Percentiles rank a stretch among this genome's conserved stretches.
Conservation (phyloP, 1,139 yeast species). For the Yarrowia galli region DNA sequence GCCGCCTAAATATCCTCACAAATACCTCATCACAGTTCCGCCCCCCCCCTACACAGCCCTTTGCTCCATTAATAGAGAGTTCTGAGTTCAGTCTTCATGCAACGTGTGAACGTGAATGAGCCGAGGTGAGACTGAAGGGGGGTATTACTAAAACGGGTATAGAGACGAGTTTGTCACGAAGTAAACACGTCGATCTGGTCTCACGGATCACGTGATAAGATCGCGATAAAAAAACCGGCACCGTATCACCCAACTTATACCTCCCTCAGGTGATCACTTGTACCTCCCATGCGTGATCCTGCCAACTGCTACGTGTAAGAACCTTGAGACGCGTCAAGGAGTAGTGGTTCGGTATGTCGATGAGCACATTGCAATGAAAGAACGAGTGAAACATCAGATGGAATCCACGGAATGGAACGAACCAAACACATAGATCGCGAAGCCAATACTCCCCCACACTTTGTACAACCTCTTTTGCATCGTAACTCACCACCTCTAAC, state of each 20-base stretch:
- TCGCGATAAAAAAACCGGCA: neutral
- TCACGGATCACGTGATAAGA: neutral
- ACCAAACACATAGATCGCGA: too few relatives aligned
- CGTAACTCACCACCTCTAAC: neutral
- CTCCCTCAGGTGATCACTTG: too few relatives aligned
- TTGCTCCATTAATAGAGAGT: slow-evolving; percentile 16
- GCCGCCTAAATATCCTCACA: too few relatives aligned
- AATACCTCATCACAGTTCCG: neutral
- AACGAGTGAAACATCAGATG: neutral
- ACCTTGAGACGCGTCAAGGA: slow-evolving; percentile 25
- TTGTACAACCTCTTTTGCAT: neutral
- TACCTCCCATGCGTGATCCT: slow-evolving; percentile 6
- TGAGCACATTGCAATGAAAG: too few relatives aligned
- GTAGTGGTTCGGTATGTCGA: neutral
- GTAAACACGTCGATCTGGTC: neutral
- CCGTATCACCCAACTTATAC: neutral
- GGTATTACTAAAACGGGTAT: too few relatives aligned
- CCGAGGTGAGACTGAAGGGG: neutral
- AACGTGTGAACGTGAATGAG: slow-evolving; percentile 25
- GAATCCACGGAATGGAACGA: too few relatives aligned
- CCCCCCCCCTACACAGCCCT: neutral
- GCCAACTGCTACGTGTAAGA: slow-evolving; percentile 33
- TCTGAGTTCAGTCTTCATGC: slow-evolving; percentile 14
- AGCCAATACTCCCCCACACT: neutral
- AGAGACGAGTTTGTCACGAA: neutral